Percentiles rank a stretch among this genome's conserved stretches.
These are phyloP conservation scores for Ophiostoma montium DNA, from an alignment of 2,329 filamentous ascomycete genomes.

Conservation along the genomic window DNA sequence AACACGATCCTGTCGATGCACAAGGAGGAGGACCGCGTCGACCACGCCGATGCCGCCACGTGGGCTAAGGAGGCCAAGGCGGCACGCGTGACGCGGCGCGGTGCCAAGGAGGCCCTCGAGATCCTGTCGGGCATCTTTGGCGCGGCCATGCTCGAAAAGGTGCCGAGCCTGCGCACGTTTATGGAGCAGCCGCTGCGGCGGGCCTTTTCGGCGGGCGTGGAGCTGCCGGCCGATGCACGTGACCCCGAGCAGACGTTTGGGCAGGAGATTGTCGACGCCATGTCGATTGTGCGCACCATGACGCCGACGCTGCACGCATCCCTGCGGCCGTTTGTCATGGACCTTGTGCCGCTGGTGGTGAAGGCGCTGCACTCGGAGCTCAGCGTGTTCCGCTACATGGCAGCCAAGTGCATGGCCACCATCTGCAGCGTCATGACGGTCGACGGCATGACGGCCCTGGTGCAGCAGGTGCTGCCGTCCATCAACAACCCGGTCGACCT, in stretches of 20 bases:
- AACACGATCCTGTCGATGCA: conserved; percentile 80
- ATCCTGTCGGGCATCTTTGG: conserved; percentile 74
- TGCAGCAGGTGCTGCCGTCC: conserved; percentile 81
- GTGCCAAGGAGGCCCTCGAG: conserved; percentile 87
- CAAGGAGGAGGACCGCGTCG: conserved; percentile 91
- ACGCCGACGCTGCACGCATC: conserved; percentile 73
- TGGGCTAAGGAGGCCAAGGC: conserved; percentile 82
- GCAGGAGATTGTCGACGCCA: conserved; percentile 83
- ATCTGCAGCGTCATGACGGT: conserved; percentile 94
- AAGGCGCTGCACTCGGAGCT: conserved; percentile 77
- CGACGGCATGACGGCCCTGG: conserved; percentile 88
- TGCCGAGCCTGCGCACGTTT: conserved; percentile 66
- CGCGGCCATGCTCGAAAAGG: conserved; percentile 58
- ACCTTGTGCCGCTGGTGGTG: conserved; percentile 71
- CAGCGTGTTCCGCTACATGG: conserved; percentile 89
- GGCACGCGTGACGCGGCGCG: conserved; percentile 77
- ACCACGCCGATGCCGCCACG: conserved; percentile 79
- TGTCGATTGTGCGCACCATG: conserved; percentile 84
- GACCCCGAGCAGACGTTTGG: conserved; percentile 64
- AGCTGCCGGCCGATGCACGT: conserved; percentile 56
- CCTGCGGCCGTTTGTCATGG: conserved; percentile 67
- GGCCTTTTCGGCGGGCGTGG: conserved; percentile 57
- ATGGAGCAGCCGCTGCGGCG: conserved; percentile 69
- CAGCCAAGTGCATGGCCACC: conserved; percentile 92
- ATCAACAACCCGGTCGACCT: conserved; percentile 86